Conservation (phyloP, 495 filamentous ascomycete genomes). For the Astrothelium subdiscretum region DNA sequence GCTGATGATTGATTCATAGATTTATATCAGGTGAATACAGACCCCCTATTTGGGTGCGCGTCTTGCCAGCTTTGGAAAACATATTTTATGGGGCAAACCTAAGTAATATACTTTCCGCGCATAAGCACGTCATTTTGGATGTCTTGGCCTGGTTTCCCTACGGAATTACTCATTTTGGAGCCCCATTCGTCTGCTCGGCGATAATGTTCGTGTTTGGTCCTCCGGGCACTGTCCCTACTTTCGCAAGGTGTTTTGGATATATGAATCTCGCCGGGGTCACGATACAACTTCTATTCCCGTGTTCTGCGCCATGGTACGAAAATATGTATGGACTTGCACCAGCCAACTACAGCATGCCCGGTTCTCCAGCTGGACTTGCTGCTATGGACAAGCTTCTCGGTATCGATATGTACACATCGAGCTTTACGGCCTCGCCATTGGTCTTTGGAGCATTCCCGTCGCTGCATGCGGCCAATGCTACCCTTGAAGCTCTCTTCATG, state of each 20-base stretch:
- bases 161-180: slow-evolving; percentile 76
- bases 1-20: slow-evolving; percentile 32
- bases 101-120: slow-evolving; percentile 85
- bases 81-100: slow-evolving; percentile 93
- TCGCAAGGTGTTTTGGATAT: slow-evolving; percentile 77
- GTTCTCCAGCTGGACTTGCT: slow-evolving; percentile 76
- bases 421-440: slow-evolving; percentile 75
- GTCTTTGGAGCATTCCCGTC: slow-evolving; percentile 94
- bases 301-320: slow-evolving; percentile 91
- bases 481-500: slow-evolving; percentile 85
- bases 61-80: slow-evolving; percentile 91
- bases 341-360: slow-evolving; percentile 80
- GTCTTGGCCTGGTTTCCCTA: slow-evolving; percentile 90
- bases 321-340: slow-evolving; percentile 77
- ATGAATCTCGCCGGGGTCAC: slow-evolving; percentile 77
- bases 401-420: slow-evolving; percentile 82
- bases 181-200: slow-evolving; percentile 60
- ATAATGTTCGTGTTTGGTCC: slow-evolving; percentile 80
- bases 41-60: slow-evolving; percentile 86
- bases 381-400: slow-evolving; percentile 83
- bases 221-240: slow-evolving; percentile 73
- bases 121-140: slow-evolving; percentile 69
- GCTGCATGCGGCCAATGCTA: slow-evolving; percentile 74
- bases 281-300: slow-evolving; percentile 81
- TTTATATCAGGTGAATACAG: slow-evolving; percentile 79